phyloP scores from a whole-genome alignment of 2,329 filamentous ascomycete species.

The Lecanicillium sp. region DNA sequence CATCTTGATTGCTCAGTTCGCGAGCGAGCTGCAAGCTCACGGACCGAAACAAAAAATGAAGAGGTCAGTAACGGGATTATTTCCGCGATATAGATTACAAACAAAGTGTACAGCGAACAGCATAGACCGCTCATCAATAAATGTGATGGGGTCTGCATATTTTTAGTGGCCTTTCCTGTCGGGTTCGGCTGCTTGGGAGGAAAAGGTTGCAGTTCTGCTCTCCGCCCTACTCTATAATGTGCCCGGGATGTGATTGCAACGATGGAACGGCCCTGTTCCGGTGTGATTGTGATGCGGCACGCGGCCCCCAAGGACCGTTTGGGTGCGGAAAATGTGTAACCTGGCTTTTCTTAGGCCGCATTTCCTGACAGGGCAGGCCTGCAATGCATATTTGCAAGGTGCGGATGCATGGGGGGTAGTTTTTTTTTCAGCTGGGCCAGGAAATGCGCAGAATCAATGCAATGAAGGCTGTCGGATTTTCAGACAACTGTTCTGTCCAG shows the following conservation, averaged over 20 bases:
- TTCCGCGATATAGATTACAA: neutral
- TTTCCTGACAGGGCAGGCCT: too few relatives aligned
- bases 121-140: slow-evolving; percentile 1
- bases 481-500: too few relatives aligned
- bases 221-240: too few relatives aligned
- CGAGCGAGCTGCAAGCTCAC: neutral
- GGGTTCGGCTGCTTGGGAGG: neutral
- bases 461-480: too few relatives aligned
- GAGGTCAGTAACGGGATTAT: neutral
- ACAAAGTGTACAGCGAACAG: neutral
- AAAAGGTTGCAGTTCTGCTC: neutral
- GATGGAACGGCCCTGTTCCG: slow-evolving; percentile 3
- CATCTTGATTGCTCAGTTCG: neutral
- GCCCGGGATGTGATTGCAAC: slow-evolving; percentile 2
- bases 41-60: neutral
- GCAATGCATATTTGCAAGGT: too few relatives aligned
- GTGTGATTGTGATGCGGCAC: slow-evolving; percentile 6
- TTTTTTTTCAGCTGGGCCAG: too few relatives aligned
- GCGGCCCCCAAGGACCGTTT: slow-evolving; percentile 1
- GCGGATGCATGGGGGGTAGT: too few relatives aligned
- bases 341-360: too few relatives aligned
- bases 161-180: neutral
- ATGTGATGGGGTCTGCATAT: neutral
- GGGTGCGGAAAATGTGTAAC: neutral
- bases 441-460: too few relatives aligned